Conservation (phyloP, 2,329 filamentous ascomycete genomes). For the Fonsecaea monophora region DNA sequence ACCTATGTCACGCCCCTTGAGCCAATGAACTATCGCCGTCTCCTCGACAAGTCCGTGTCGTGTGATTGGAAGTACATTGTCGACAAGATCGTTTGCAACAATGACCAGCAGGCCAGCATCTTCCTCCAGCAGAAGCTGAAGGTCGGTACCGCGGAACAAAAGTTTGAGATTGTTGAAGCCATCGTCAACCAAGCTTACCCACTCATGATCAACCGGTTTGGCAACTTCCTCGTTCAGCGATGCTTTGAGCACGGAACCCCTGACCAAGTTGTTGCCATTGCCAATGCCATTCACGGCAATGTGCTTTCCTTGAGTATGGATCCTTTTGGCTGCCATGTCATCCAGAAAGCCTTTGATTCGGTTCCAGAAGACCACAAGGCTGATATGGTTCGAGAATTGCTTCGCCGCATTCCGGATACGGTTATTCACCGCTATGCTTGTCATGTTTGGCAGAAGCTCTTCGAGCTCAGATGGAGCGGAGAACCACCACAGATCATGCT, state of each 20-base stretch:
- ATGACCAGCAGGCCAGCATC: conserved; percentile 98
- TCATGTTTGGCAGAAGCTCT: conserved; percentile 99
- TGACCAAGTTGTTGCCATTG: conserved; percentile 93
- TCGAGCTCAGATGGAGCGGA: conserved; percentile 94
- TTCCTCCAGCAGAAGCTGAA: conserved; percentile 99
- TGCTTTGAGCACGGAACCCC: conserved; percentile 98
- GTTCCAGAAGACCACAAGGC: conserved; percentile 98
- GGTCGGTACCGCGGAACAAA: conserved; percentile 91
- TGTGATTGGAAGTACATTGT: conserved; percentile 99
- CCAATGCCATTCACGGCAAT: conserved; percentile 90
- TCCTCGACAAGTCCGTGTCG: conserved; percentile 93
- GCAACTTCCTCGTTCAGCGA: conserved; percentile 96
- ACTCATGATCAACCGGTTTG: conserved; percentile 97
- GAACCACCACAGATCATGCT: conserved; percentile 98
- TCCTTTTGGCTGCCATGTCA: conserved; percentile 95
- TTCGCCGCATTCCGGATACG: conserved; percentile 94
- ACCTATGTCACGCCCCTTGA: conserved; percentile 88
- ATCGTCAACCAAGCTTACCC: conserved; percentile 95
- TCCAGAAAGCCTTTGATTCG: conserved; percentile 98
- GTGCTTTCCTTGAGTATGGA: conserved; percentile 97
- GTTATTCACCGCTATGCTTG: conserved; percentile 98
- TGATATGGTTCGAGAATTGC: conserved; percentile 96
- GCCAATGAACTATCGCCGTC: conserved; percentile 92
- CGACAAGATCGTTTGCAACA: conserved; percentile 98
- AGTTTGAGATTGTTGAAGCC: conserved; percentile 94